Percentiles rank a stretch among this genome's conserved stretches.
Evolutionary conservation across 2,329 filamentous ascomycete genomes (phyloP).

Genomic region (Sporothrix mexicana): DNA sequence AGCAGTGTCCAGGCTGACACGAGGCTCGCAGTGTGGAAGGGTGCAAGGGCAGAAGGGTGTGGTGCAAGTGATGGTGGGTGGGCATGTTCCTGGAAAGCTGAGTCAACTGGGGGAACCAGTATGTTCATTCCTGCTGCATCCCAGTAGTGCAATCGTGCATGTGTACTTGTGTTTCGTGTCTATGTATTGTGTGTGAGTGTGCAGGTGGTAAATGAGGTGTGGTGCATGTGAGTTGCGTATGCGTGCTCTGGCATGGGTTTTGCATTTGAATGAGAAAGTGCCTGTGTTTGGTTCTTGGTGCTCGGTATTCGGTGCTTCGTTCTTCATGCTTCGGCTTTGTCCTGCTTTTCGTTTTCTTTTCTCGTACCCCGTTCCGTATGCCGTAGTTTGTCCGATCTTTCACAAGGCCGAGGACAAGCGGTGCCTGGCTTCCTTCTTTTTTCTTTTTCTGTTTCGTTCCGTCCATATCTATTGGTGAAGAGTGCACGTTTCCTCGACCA

Average conservation of each 20-base stretch:
- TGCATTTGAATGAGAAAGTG: background rate
- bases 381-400: slow-evolving; percentile 11
- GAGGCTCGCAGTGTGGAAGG: slow-evolving; percentile 20
- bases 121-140: slow-evolving; percentile 25
- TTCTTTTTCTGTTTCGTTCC: background rate
- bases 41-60: background rate
- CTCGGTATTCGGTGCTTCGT: background rate
- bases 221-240: slow-evolving; percentile 13
- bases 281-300: background rate
- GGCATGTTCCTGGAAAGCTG: slow-evolving; percentile 26
- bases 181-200: background rate
- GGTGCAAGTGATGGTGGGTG: background rate
- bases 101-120: slow-evolving; percentile 17
- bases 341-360: background rate
- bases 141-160: slow-evolving; percentile 10
- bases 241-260: slow-evolving; percentile 5
- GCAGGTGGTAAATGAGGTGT: background rate
- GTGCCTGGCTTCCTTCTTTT: background rate
- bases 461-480: background rate
- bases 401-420: slow-evolving; percentile 17
- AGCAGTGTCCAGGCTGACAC: slow-evolving; percentile 29
- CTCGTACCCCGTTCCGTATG: slow-evolving; percentile 18
- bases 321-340: background rate
- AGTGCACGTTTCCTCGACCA: background rate
- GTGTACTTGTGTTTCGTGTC: background rate